Evolutionary conservation across 2,329 filamentous ascomycete species (phyloP).

Genomic region (Sporothrix brasiliensis): DNA sequence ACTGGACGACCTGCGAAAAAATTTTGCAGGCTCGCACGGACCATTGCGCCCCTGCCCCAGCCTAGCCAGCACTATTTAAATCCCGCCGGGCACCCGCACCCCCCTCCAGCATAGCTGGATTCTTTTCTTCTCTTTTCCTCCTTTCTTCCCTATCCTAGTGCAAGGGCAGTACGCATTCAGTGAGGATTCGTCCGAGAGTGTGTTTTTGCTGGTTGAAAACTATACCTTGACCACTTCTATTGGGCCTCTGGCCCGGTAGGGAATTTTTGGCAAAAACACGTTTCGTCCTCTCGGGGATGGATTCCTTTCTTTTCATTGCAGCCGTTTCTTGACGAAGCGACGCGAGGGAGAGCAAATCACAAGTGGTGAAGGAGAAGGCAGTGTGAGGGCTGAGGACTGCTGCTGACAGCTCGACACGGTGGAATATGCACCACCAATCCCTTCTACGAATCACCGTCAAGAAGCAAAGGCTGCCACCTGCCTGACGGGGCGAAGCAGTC

Average conservation of each 20-base stretch:
- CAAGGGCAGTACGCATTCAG: conserved; percentile 75
- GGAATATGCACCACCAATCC: too few relatives aligned
- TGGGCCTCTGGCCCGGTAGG: conserved; percentile 68
- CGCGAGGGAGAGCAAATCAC: conserved; percentile 53
- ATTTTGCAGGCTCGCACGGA: conserved; percentile 38
- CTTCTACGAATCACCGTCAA: too few relatives aligned
- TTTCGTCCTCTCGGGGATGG: conserved; percentile 32
- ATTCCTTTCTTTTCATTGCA: conserved; percentile 51
- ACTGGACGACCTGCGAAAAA: background rate
- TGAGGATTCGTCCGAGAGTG: conserved; percentile 86
- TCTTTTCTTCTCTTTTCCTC: conserved; percentile 40
- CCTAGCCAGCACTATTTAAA: conserved; percentile 36
- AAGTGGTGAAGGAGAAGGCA: background rate
- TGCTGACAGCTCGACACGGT: too few relatives aligned
- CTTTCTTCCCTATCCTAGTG: conserved; percentile 62
- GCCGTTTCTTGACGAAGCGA: conserved; percentile 48
- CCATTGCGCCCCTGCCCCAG: conserved; percentile 27
- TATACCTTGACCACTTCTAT: conserved; percentile 75
- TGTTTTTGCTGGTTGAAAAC: conserved; percentile 92
- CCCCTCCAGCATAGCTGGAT: conserved; percentile 11
- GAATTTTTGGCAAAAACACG: conserved; percentile 71
- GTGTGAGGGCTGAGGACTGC: too few relatives aligned
- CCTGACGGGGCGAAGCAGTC: background rate
- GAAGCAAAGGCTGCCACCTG: background rate
- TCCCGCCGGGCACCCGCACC: conserved; percentile 8